Conservation (phyloP, 805 yeast genomes). For the Scheffersomyces amazonensis region DNA sequence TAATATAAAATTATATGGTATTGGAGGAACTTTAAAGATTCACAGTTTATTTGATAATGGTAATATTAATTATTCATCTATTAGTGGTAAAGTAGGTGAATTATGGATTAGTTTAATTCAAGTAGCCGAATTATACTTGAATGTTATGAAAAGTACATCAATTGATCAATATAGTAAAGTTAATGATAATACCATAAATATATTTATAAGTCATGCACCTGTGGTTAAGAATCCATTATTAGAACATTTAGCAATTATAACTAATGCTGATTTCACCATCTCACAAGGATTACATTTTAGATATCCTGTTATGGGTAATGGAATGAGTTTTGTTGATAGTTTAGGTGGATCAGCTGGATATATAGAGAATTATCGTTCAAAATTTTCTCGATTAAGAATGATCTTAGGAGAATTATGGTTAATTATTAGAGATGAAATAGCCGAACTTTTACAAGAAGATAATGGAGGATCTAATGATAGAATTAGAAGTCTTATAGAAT, state of each 20-base stretch:
- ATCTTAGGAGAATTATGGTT: slow-evolving; percentile 66
- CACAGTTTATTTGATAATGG: slow-evolving; percentile 61
- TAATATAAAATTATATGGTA: slow-evolving; percentile 55
- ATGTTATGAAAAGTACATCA: slow-evolving; percentile 6
- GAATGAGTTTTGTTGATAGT: slow-evolving; percentile 59
- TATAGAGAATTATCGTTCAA: slow-evolving; percentile 58
- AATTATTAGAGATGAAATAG: slow-evolving; percentile 52
- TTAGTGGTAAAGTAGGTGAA: slow-evolving; percentile 47
- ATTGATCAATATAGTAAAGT: slow-evolving; percentile 3
- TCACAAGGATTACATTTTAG: slow-evolving; percentile 72
- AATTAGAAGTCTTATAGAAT: slow-evolving; percentile 45
- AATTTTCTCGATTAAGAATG: slow-evolving; percentile 58
- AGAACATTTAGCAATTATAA: slow-evolving; percentile 62
- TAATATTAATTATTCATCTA: slow-evolving; percentile 8
- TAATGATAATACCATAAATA: slow-evolving; percentile 45
- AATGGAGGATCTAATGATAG: slow-evolving; percentile 23
- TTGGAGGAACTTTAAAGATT: slow-evolving; percentile 69
- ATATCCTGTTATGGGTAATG: slow-evolving; percentile 69
- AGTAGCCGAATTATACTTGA: slow-evolving; percentile 55
- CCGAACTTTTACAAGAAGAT: slow-evolving; percentile 28
- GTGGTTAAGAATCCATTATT: slow-evolving; percentile 68
- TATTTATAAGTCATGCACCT: slow-evolving; percentile 67
- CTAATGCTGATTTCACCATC: slow-evolving; percentile 70
- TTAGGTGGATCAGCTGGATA: slow-evolving; percentile 31
- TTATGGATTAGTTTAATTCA: slow-evolving; percentile 74